Evolutionary conservation across 495 filamentous ascomycete genomes (phyloP).

Genomic region (Penicillium coprophilum): DNA sequence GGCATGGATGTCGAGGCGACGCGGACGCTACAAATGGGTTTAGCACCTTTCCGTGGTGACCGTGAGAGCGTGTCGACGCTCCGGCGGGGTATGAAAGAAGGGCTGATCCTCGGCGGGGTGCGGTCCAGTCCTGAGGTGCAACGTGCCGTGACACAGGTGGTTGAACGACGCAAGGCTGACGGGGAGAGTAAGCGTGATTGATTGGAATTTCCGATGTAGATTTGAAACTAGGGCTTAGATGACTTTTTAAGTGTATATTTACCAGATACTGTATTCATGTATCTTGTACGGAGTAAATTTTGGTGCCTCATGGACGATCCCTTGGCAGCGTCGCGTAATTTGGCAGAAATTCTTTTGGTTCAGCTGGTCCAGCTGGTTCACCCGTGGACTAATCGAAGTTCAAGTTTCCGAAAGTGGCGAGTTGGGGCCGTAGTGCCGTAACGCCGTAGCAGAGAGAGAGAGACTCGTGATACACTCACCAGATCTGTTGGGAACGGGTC

Average conservation of each 20-base stretch:
- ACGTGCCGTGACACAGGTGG: slow-evolving; percentile 63
- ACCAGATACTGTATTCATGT: not conserved
- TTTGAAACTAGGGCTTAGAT: not conserved
- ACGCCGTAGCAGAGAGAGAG: not conserved
- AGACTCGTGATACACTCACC: slow-evolving; percentile 9
- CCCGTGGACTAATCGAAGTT: not conserved
- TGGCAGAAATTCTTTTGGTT: slow-evolving; percentile 3
- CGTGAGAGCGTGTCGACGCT: slow-evolving; percentile 56
- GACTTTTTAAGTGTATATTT: not conserved
- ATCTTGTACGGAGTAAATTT: not conserved
- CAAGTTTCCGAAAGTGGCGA: slow-evolving; percentile 4
- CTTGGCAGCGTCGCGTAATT: slow-evolving; percentile 12
- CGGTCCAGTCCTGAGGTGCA: slow-evolving; percentile 71
- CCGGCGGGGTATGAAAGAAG: slow-evolving; percentile 68
- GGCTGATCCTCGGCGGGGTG: slow-evolving; percentile 73
- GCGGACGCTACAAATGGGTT: slow-evolving; percentile 70
- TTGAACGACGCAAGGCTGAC: slow-evolving; percentile 51
- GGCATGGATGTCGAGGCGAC: slow-evolving; percentile 64
- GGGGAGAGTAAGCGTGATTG: slow-evolving; percentile 22
- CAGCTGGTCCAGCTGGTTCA: no score
- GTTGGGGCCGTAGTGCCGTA: not conserved
- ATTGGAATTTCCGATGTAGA: slow-evolving; percentile 5
- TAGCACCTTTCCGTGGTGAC: slow-evolving; percentile 79
- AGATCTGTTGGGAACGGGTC: slow-evolving; percentile 9
- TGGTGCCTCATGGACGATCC: not conserved